phyloP scores from a whole-genome alignment of 169 alveolate species.

The Eimeria sp. region DNA sequence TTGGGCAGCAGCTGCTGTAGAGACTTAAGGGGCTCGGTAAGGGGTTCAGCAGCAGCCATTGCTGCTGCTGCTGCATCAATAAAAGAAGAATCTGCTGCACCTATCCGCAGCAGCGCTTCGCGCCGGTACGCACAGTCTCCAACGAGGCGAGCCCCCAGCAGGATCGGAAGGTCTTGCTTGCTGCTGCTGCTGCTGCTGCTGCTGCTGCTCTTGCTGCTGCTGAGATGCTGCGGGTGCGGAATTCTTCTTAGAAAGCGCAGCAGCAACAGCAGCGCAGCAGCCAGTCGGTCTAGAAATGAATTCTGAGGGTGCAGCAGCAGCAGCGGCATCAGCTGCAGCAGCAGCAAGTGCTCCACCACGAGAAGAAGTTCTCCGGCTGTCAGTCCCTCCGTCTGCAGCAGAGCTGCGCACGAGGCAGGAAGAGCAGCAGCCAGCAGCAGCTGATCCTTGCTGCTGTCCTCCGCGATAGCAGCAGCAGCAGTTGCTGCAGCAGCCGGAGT shows the following conservation, averaged over 20 bases:
- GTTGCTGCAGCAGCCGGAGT: conserved; percentile 24
- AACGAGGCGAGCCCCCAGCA: conserved; percentile 44
- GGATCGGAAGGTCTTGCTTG: conserved; percentile 1
- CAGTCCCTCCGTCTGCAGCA: conserved; percentile 62
- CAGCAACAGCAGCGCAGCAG: conserved; percentile 72
- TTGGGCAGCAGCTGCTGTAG: conserved; percentile 39
- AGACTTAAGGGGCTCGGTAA: conserved; percentile 12
- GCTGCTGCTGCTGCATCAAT: conserved; percentile 75
- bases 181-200: conserved; percentile 20
- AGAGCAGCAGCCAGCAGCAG: conserved; percentile 6
- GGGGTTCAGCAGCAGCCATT: conserved; percentile 53
- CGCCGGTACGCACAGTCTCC: conserved; percentile 22
- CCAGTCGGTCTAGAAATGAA: conserved; percentile 1
- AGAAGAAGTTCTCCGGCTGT: conserved; percentile 40
- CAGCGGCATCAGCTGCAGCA: conserved; percentile 58
- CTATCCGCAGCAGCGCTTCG: conserved; percentile 44
- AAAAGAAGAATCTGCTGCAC: conserved; percentile 34
- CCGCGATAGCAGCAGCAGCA: not conserved
- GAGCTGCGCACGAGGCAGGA: conserved; percentile 11
- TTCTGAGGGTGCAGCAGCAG: not conserved
- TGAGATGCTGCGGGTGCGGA: not conserved
- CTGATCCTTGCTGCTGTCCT: not conserved
- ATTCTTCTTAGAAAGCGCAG: conserved; percentile 45
- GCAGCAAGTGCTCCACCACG: conserved; percentile 54
- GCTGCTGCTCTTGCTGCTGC: conserved; percentile 49